These are phyloP conservation scores for Quercus agrifolia DNA, from an alignment of 306 rosid genomes.

Conservation along the genomic window DNA sequence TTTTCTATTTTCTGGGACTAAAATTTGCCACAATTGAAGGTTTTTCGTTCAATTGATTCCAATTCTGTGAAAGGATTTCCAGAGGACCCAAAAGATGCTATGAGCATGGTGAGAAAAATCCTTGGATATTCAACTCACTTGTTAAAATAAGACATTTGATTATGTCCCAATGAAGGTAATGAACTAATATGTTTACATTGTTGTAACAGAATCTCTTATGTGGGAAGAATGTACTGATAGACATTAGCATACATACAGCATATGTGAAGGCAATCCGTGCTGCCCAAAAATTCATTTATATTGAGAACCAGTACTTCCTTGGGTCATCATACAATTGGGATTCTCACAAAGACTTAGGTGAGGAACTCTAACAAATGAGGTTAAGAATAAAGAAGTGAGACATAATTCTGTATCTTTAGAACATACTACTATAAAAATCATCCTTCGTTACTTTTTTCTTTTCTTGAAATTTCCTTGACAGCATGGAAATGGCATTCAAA, in stretches of 20 bases:
- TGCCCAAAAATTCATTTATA: constrained; percentile 76
- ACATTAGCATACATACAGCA: constrained; percentile 87
- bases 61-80: constrained; percentile 87
- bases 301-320: constrained; percentile 82
- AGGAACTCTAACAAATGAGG: constrained; percentile 18
- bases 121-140: constrained; percentile 7
- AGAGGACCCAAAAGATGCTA: constrained; percentile 55
- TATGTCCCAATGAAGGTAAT: neutral
- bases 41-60: constrained; percentile 88
- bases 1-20: neutral
- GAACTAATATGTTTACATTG: constrained; percentile 14
- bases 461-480: neutral
- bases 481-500: neutral
- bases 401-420: neutral
- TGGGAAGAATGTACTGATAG: constrained; percentile 81
- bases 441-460: neutral
- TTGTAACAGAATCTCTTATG: constrained; percentile 69
- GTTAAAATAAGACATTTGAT: neutral
- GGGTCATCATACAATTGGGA: constrained; percentile 88
- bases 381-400: neutral
- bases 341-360: constrained; percentile 64
- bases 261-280: constrained; percentile 78
- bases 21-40: constrained; percentile 39
- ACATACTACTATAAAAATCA: neutral
- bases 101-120: constrained; percentile 44